These are phyloP conservation scores for Mycosarcoma maydis DNA, from an alignment of 1,284 basidiomycete genomes.

Conservation along the genomic window DNA sequence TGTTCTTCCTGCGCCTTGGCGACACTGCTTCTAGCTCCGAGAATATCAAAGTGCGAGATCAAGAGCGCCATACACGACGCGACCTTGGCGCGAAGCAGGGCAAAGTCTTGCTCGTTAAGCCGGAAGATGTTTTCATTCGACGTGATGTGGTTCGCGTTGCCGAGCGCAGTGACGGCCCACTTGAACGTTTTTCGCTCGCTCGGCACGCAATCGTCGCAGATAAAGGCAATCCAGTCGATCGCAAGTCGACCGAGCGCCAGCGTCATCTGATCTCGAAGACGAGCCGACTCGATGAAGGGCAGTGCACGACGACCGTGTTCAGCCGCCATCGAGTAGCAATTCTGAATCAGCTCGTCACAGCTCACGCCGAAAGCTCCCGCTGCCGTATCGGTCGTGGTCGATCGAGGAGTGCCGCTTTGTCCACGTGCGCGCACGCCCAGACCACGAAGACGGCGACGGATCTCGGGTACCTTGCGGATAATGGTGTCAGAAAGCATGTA, in stretches of 20 bases:
- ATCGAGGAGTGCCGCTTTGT: constrained; percentile 19
- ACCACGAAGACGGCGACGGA: constrained; percentile 45
- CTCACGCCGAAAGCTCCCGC: constrained; percentile 29
- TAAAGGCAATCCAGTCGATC: constrained; percentile 88
- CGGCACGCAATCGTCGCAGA: constrained; percentile 96
- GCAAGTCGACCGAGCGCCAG: constrained; percentile 58
- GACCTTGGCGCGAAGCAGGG: constrained; percentile 87
- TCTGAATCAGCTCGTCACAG: constrained; percentile 81
- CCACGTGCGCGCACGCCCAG: constrained; percentile 17
- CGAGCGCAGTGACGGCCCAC: constrained; percentile 96
- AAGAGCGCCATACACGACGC: constrained; percentile 95
- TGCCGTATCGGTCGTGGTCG: constrained; percentile 22
- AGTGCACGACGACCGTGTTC: constrained; percentile 71
- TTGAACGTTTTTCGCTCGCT: constrained; percentile 96
- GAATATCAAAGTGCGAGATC: constrained; percentile 96
- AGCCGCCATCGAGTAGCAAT: constrained; percentile 96
- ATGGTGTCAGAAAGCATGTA: constrained; percentile 92
- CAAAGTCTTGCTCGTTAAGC: constrained; percentile 80
- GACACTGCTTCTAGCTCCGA: constrained; percentile 63
- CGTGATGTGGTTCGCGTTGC: constrained; percentile 91
- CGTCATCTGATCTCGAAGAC: constrained; percentile 59
- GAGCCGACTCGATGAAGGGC: constrained; percentile 62
- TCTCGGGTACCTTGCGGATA: constrained; percentile 73
- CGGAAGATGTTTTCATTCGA: constrained; percentile 85
- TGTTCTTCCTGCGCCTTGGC: constrained; percentile 62